These are phyloP conservation scores for Nemania sp. DNA, from an alignment of 2,329 filamentous ascomycete genomes.

Conservation along the genomic window DNA sequence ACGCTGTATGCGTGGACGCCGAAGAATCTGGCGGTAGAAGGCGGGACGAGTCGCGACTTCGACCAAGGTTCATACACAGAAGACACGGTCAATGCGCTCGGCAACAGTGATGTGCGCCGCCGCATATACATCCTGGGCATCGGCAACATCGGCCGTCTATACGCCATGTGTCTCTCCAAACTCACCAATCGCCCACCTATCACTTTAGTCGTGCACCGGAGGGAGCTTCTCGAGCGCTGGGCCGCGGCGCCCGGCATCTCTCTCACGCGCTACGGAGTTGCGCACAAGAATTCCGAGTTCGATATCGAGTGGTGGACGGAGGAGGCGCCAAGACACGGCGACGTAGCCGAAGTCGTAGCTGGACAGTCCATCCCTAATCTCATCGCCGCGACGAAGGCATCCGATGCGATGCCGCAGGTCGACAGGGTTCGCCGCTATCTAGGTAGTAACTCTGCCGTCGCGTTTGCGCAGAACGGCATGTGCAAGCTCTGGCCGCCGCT, in stretches of 20 bases:
- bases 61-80: no score
- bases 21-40: constrained; percentile 26
- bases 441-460: constrained; percentile 68
- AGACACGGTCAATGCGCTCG: no score
- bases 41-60: not conserved
- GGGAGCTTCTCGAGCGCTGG: constrained; percentile 54
- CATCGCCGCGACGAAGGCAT: constrained; percentile 77
- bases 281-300: constrained; percentile 44
- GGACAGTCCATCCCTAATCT: constrained; percentile 65
- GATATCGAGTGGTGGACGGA: constrained; percentile 59
- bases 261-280: constrained; percentile 43
- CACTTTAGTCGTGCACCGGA: constrained; percentile 76
- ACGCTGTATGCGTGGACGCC: constrained; percentile 39
- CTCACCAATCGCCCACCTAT: constrained; percentile 67
- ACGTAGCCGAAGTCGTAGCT: constrained; percentile 45
- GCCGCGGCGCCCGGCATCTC: constrained; percentile 47
- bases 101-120: constrained; percentile 23
- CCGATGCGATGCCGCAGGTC: constrained; percentile 64
- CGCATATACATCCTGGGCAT: constrained; percentile 78
- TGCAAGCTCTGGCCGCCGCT: constrained; percentile 64
- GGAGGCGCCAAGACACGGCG: constrained; percentile 40
- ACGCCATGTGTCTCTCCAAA: constrained; percentile 71
- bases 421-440: constrained; percentile 64
- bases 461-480: constrained; percentile 88
- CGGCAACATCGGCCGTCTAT: constrained; percentile 79